A percentile compares a stretch with the other conserved stretches of the same genome.
phyloP scores from a whole-genome alignment of 768 basidiomycete species.

The Postia placenta region DNA sequence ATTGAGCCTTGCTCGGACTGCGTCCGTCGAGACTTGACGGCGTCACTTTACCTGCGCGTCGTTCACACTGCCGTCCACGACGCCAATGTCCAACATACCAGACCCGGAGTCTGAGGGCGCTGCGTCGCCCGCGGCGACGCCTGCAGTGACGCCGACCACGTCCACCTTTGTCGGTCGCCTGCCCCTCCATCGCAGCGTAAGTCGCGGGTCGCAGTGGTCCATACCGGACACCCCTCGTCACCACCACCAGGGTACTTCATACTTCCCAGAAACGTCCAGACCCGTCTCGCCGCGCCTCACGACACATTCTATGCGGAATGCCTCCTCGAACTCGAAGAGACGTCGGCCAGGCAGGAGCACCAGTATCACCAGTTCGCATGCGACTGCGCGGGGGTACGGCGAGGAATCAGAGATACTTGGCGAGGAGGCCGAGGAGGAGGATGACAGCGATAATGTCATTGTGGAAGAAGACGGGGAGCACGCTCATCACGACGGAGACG shows the following conservation, averaged over 20 bases:
- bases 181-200: conserved; percentile 25
- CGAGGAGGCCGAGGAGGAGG: conserved; percentile 48
- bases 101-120: background rate
- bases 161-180: conserved; percentile 11
- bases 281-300: conserved; percentile 41
- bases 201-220: conserved; percentile 56
- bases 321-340: conserved; percentile 46
- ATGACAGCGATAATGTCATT: conserved; percentile 18
- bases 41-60: background rate
- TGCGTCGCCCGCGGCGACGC: conserved; percentile 4
- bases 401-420: conserved; percentile 42
- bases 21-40: background rate
- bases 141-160: conserved; percentile 12
- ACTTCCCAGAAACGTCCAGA: conserved; percentile 40
- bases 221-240: conserved; percentile 52
- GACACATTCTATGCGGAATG: conserved; percentile 40
- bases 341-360: conserved; percentile 44
- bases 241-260: conserved; percentile 66
- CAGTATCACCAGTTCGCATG: conserved; percentile 55
- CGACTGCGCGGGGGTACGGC: conserved; percentile 36
- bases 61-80: background rate
- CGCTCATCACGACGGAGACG: conserved; percentile 31
- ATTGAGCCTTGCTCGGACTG: background rate
- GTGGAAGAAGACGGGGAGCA: conserved; percentile 21
- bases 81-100: conserved; percentile 2